phyloP scores from a whole-genome alignment of 2,329 filamentous ascomycete species.

The Myotisia sp. region DNA sequence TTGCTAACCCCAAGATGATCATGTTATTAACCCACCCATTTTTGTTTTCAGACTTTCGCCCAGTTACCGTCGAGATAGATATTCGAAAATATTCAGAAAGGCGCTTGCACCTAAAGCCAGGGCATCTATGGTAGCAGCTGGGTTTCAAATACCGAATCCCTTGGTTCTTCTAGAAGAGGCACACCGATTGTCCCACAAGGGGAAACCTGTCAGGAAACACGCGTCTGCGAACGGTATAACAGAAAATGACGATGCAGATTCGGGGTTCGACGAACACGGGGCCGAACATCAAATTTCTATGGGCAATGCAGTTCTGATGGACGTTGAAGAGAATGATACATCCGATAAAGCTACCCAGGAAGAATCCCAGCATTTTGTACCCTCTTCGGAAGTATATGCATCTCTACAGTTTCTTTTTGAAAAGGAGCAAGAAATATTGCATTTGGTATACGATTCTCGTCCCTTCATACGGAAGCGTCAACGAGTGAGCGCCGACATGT shows the following conservation, averaged over 20 bases:
- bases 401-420: conserved; percentile 67
- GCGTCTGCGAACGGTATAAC: conserved; percentile 11
- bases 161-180: conserved; percentile 45
- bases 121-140: conserved; percentile 56
- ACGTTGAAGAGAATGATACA: conserved; percentile 19
- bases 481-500: conserved; percentile 68
- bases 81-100: conserved; percentile 87
- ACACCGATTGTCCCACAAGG: conserved; percentile 26
- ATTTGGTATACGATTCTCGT: conserved; percentile 70
- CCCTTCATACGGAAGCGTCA: conserved; percentile 44
- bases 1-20: neutral
- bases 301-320: conserved; percentile 33
- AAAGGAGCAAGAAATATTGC: conserved; percentile 70
- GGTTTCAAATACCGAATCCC: conserved; percentile 56
- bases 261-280: conserved; percentile 40
- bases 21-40: neutral
- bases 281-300: conserved; percentile 46
- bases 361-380: conserved; percentile 58
- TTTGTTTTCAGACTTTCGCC: conserved; percentile 53
- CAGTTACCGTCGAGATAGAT: conserved; percentile 74
- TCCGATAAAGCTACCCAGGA: conserved; percentile 22
- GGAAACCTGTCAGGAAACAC: conserved; percentile 15
- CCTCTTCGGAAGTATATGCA: conserved; percentile 67
- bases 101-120: conserved; percentile 59
- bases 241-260: conserved; percentile 38